Evolutionary conservation across 1,284 basidiomycete species (phyloP), one percentile per base, ranked within the genome.

Genomic region (Gomphus bonarii): DNA sequence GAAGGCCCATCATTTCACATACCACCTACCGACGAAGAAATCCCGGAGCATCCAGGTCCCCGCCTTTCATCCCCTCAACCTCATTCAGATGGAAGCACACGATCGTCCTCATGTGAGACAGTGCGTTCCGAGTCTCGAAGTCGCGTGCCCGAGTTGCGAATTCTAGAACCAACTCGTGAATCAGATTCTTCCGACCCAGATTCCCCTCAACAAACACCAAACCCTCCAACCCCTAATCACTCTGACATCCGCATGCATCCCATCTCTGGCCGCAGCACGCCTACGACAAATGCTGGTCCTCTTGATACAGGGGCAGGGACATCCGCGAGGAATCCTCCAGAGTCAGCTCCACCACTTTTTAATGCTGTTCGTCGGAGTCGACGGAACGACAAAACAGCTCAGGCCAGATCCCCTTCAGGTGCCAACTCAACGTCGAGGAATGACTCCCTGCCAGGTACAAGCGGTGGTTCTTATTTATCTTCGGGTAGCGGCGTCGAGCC

Each of bases 1-100:
- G 79, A 80, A 55, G 67, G 73, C 11, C 76, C 78, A 55, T 81
- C 81, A 46, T 70, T 68, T 49, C 84, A 84, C 65, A 74, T 84
- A 61, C 83, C 82, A 18, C 82, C 82, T n/a, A 81, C 81, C 54
- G 82, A 84, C 2, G 57, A 18, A 12, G 57, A 53, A 31, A 52
- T 63, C 77, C 58, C 75, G 78, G 20, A 82, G 81, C 72, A 44
- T 30, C 38, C 12, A 46, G 30, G 48, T 10, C 18, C 48, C 58
- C 74, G 77, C 63, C 80, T 80, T 33, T 65, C 70, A 50, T 78
- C 75, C 33, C 57, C 57, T 30, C 61, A 58, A 3, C 67, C 71
- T 43, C 66, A 70, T 20, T 71, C 74, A 28, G 76, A 71, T 46
- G 68, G 70, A 58, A 76, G 78, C 58, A 76, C 78, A 60, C 73